A percentile compares a stretch with the other conserved stretches of the same genome.
These are phyloP conservation scores for Fusarium newnesense DNA, from an alignment of 2,329 filamentous ascomycete genomes.

Conservation along the genomic window DNA sequence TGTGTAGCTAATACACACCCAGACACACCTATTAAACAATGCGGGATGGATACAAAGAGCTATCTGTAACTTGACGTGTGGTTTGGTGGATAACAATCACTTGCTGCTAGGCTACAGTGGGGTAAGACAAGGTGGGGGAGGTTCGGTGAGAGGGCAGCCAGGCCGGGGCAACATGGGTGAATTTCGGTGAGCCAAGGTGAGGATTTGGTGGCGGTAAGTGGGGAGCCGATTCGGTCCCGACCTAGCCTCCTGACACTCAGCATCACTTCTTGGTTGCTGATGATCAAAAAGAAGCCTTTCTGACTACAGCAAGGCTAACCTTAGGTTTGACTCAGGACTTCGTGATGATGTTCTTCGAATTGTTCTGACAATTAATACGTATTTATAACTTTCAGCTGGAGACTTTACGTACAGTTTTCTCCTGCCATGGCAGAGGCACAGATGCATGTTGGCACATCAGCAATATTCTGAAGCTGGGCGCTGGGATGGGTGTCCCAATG, in stretches of 20 bases:
- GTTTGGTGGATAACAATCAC: constrained; percentile 26
- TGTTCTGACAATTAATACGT: neutral
- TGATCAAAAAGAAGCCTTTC: neutral
- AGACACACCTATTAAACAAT: constrained; percentile 3
- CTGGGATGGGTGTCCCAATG: neutral
- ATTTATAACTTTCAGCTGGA: neutral
- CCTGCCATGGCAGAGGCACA: neutral
- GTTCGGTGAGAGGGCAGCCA: neutral
- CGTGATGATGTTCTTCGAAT: neutral
- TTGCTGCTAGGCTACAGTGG: constrained; percentile 33
- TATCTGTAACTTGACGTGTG: constrained; percentile 35
- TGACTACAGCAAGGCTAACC: neutral
- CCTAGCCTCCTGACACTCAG: neutral
- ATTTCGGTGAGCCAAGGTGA: constrained; percentile 3
- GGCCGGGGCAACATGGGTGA: neutral
- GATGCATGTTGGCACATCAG: neutral
- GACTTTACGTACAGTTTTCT: constrained; percentile 1
- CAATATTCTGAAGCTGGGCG: neutral
- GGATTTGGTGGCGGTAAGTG: neutral
- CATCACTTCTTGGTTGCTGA: neutral
- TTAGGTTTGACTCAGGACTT: neutral
- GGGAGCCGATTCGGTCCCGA: neutral
- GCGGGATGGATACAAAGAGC: constrained; percentile 25
- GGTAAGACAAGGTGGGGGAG: constrained; percentile 20
- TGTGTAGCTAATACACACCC: neutral